A percentile compares a stretch with the other conserved stretches of the same genome.
Evolutionary conservation across 176 grass and related monocot genomes (phyloP).

Genomic region (Melocanna baccifera): DNA sequence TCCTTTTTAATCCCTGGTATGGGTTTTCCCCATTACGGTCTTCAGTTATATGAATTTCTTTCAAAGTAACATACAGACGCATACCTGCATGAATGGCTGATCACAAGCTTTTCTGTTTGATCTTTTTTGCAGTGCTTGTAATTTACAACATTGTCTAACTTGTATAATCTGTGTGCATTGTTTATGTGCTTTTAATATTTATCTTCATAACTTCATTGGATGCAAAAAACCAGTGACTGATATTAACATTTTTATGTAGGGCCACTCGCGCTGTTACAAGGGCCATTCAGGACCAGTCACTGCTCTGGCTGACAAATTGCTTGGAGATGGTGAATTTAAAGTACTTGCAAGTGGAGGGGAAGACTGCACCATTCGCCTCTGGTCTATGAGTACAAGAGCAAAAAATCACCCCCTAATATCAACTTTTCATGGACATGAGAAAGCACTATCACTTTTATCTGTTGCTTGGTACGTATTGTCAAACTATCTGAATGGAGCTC

Average conservation of each 20-base stretch:
- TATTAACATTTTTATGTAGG: slow-evolving; percentile 34
- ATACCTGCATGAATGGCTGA: neutral
- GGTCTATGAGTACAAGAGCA: slow-evolving; percentile 63
- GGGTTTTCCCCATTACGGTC: neutral
- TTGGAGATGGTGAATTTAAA: slow-evolving; percentile 60
- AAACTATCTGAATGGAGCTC: slow-evolving; percentile 18
- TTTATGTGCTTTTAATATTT: neutral
- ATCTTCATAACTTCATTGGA: neutral
- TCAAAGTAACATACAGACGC: neutral
- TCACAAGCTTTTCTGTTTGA: neutral
- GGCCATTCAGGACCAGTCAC: slow-evolving; percentile 76
- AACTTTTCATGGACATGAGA: slow-evolving; percentile 86
- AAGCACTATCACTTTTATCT: slow-evolving; percentile 64
- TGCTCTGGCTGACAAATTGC: slow-evolving; percentile 73
- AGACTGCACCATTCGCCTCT: slow-evolving; percentile 82
- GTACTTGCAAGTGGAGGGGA: slow-evolving; percentile 84
- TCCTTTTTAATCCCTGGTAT: neutral
- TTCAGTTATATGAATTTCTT: neutral
- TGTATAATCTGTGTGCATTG: neutral
- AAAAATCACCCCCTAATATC: slow-evolving; percentile 59
- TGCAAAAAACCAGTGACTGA: neutral
- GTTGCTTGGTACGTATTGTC: slow-evolving; percentile 59
- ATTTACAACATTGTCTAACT: neutral
- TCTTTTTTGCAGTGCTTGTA: neutral
- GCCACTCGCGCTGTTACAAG: slow-evolving; percentile 66